Evolutionary conservation across 768 basidiomycete genomes (phyloP).

Genomic region (Trametes maxima): DNA sequence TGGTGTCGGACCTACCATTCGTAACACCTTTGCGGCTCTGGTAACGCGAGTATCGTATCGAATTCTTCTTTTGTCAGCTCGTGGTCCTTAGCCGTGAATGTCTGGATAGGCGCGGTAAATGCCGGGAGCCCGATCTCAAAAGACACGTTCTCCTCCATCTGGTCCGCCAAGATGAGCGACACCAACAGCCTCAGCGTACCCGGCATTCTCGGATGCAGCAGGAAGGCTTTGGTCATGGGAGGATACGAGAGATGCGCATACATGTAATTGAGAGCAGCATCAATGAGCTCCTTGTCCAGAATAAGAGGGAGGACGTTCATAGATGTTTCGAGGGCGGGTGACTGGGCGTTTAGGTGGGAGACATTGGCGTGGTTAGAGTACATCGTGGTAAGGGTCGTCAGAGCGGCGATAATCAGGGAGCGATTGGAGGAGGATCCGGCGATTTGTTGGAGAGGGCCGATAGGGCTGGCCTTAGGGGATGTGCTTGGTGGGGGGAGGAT

Average conservation of each 20-base stretch:
- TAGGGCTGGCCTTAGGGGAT: slow-evolving; percentile 46
- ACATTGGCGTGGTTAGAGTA: slow-evolving; percentile 64
- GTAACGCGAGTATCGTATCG: slow-evolving; percentile 53
- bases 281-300: slow-evolving; percentile 66
- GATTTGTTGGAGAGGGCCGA: slow-evolving; percentile 58
- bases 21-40: slow-evolving; percentile 80
- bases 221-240: slow-evolving; percentile 75
- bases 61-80: slow-evolving; percentile 74
- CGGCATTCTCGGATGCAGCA: slow-evolving; percentile 71
- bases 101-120: slow-evolving; percentile 56
- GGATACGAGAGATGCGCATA: slow-evolving; percentile 76
- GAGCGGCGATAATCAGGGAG: slow-evolving; percentile 68
- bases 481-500: slow-evolving; percentile 39
- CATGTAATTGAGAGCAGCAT: slow-evolving; percentile 72
- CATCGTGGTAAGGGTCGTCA: slow-evolving; percentile 61
- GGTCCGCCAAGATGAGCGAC: slow-evolving; percentile 68
- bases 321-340: slow-evolving; percentile 62
- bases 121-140: slow-evolving; percentile 63
- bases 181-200: slow-evolving; percentile 69
- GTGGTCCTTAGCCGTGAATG: slow-evolving; percentile 53
- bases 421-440: slow-evolving; percentile 66
- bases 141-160: slow-evolving; percentile 66
- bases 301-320: slow-evolving; percentile 76
- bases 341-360: slow-evolving; percentile 52
- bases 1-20: slow-evolving; percentile 61